Percentiles rank a stretch among this genome's conserved stretches.
These are phyloP conservation scores for Dunaliella salina DNA, from an alignment of 163 green algal genomes.

Conservation along the genomic window DNA sequence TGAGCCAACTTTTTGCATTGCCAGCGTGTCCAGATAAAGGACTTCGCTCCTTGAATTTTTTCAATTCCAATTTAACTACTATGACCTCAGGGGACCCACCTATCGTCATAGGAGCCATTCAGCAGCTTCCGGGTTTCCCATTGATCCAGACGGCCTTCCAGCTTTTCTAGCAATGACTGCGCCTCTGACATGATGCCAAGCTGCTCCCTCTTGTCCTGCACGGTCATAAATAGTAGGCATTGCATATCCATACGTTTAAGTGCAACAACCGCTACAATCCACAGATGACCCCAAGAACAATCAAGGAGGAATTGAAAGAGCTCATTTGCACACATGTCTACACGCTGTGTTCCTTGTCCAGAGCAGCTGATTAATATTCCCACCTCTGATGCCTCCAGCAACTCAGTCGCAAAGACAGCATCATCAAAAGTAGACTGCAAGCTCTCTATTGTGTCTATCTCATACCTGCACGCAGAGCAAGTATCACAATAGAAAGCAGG, in stretches of 20 bases:
- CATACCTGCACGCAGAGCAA: slow-evolving; percentile 9
- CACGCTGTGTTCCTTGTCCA: too few relatives aligned
- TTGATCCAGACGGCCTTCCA: slow-evolving; percentile 9
- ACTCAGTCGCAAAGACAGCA: slow-evolving; percentile 56
- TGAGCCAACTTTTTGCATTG: background rate
- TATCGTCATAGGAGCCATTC: slow-evolving; percentile 65
- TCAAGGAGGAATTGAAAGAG: too few relatives aligned
- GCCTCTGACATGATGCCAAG: slow-evolving; percentile 34
- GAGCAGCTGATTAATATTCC: too few relatives aligned
- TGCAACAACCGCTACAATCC: too few relatives aligned
- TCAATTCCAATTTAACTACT: too few relatives aligned
- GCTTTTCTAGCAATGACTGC: background rate
- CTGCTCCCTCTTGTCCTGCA: background rate
- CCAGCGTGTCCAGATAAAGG: background rate
- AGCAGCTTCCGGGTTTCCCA: slow-evolving; percentile 76
- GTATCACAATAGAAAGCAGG: too few relatives aligned
- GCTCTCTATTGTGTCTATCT: slow-evolving; percentile 27
- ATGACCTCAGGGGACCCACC: slow-evolving; percentile 1
- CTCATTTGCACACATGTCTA: too few relatives aligned
- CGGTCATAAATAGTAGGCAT: too few relatives aligned
- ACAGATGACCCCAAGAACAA: too few relatives aligned
- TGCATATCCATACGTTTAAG: too few relatives aligned
- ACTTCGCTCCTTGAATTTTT: background rate
- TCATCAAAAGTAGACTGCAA: slow-evolving; percentile 59
- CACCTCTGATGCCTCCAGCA: slow-evolving; percentile 54